phyloP scores from a whole-genome alignment of 2,329 filamentous ascomycete genomes.

The Arthrobotrys entomopaga region DNA sequence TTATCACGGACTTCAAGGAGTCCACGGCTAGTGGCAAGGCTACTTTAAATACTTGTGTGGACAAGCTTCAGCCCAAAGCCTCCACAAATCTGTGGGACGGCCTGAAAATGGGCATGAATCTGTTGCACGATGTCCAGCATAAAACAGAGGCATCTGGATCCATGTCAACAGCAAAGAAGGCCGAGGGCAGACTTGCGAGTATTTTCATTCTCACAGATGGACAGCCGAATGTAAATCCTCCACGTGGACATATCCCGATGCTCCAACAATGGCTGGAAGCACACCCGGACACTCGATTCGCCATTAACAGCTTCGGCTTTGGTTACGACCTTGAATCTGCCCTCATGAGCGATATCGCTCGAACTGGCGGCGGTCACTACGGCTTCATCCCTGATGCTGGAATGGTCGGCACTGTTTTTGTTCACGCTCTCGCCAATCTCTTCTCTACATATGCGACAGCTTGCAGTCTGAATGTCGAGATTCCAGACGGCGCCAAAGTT shows the following conservation, averaged over 20 bases:
- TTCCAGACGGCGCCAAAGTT: conserved; percentile 57
- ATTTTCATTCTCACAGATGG: conserved; percentile 61
- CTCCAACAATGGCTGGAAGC: conserved; percentile 62
- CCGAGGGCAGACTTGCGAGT: conserved; percentile 58
- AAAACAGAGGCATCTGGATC: conserved; percentile 56
- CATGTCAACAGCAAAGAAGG: conserved; percentile 40
- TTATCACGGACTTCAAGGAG: conserved; percentile 64
- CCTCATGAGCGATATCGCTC: conserved; percentile 70
- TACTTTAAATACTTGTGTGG: conserved; percentile 63
- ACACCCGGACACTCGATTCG: conserved; percentile 54
- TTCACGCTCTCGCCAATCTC: conserved; percentile 71
- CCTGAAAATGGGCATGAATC: conserved; percentile 65
- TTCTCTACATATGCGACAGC: conserved; percentile 69
- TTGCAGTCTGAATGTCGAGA: conserved; percentile 62
- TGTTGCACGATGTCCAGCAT: conserved; percentile 62
- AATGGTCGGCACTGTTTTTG: conserved; percentile 73
- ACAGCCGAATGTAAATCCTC: conserved; percentile 60
- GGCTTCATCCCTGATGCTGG: conserved; percentile 72
- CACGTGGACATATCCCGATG: conserved; percentile 68
- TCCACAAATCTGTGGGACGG: conserved; percentile 71
- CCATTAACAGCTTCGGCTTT: conserved; percentile 68
- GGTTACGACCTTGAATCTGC: conserved; percentile 67
- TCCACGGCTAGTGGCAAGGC: conserved; percentile 67
- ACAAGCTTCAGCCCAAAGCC: conserved; percentile 62
- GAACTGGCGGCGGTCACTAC: conserved; percentile 69